Percentiles rank a stretch among this genome's conserved stretches.
phyloP scores from a whole-genome alignment of 2,329 filamentous ascomycete genomes.

The Thielaviopsis punctulata region DNA sequence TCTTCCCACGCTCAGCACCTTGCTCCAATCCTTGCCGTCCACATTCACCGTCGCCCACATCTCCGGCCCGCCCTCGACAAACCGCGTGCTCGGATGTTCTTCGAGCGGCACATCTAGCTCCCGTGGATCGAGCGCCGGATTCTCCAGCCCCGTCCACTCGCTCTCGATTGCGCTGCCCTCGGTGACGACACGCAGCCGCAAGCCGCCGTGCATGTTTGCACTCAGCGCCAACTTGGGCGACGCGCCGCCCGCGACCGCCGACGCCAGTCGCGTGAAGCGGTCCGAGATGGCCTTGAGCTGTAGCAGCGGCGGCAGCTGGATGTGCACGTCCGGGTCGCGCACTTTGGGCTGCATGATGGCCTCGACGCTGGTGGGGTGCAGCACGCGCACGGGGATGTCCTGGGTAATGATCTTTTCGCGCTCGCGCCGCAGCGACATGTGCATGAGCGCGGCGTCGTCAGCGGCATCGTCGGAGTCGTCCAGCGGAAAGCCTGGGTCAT shows the following conservation, averaged over 20 bases:
- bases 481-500: constrained; percentile 18
- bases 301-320: constrained; percentile 69
- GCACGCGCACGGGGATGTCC: constrained; percentile 84
- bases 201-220: constrained; percentile 84
- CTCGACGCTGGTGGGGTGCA: constrained; percentile 69
- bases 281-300: constrained; percentile 91
- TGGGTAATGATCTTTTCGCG: constrained; percentile 88
- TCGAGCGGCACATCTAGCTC: constrained; percentile 56
- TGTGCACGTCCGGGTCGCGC: constrained; percentile 84
- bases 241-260: constrained; percentile 1
- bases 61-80: constrained; percentile 59
- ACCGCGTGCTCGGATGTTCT: constrained; percentile 66
- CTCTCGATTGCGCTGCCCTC: constrained; percentile 75
- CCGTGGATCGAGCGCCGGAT: constrained; percentile 69
- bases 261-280: constrained; percentile 69
- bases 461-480: constrained; percentile 26
- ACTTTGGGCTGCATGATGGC: constrained; percentile 85
- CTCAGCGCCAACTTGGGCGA: constrained; percentile 64
- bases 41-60: constrained; percentile 81
- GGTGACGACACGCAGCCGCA: constrained; percentile 64
- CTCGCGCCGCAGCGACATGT: constrained; percentile 44
- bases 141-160: constrained; percentile 69
- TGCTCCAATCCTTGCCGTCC: constrained; percentile 86
- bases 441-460: constrained; percentile 31
- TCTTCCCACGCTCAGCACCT: constrained; percentile 79